Conservation (phyloP, 139 green algal species). For the Picochlorum sp. region DNA sequence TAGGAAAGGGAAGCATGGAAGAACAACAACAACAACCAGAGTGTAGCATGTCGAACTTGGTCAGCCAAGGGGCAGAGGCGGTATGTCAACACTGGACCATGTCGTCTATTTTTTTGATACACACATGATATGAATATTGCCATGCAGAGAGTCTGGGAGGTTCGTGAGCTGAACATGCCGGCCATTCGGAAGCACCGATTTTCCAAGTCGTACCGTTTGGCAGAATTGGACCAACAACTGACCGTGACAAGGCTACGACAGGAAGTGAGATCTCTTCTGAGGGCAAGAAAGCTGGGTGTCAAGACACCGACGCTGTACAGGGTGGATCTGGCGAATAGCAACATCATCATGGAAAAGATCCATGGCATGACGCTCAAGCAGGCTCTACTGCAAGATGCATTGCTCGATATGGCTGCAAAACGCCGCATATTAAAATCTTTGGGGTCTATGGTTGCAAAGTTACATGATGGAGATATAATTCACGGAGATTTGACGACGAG, state of each 20-base stretch:
- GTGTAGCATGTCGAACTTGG: slow-evolving; percentile 8
- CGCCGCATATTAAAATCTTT: slow-evolving; percentile 43
- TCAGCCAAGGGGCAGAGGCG: slow-evolving; percentile 33
- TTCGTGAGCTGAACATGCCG: slow-evolving; percentile 31
- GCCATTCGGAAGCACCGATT: slow-evolving; percentile 81
- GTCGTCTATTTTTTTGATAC: background rate
- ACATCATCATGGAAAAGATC: slow-evolving; percentile 64
- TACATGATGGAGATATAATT: slow-evolving; percentile 85
- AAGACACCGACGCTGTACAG: slow-evolving; percentile 51
- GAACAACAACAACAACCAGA: slow-evolving; percentile 6
- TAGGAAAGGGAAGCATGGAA: background rate
- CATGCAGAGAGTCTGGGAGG: slow-evolving; percentile 48
- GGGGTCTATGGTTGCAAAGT: slow-evolving; percentile 50
- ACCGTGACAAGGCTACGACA: slow-evolving; percentile 52
- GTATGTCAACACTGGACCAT: slow-evolving; percentile 12
- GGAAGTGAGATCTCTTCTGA: slow-evolving; percentile 58
- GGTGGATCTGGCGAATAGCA: slow-evolving; percentile 44
- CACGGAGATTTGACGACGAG: slow-evolving; percentile 87
- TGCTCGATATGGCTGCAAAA: slow-evolving; percentile 17
- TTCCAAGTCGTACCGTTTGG: slow-evolving; percentile 74
- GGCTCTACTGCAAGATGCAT: slow-evolving; percentile 23
- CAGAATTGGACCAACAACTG: slow-evolving; percentile 63
- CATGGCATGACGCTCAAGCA: slow-evolving; percentile 55
- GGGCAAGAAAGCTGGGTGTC: slow-evolving; percentile 63
- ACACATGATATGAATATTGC: no score